Conservation (phyloP, 75 land plant genomes). For the Cryptomeria japonica region DNA sequence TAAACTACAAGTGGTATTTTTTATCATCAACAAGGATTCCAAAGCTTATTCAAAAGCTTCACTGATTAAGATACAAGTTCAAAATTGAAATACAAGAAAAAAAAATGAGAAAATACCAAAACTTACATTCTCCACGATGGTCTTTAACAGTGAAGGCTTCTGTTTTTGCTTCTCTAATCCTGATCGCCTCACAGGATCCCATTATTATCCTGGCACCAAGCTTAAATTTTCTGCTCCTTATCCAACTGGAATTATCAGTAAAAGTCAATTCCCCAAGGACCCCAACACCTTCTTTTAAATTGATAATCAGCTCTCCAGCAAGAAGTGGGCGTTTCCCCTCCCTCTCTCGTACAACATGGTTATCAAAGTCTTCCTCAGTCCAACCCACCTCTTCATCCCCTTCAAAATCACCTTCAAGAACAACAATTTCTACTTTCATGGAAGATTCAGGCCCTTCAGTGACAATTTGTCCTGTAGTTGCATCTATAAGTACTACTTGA, state of each 20-base stretch:
- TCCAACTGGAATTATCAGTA: constrained; percentile 90
- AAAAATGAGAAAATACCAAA: constrained; percentile 5
- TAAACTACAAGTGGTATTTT: not conserved
- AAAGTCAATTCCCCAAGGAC: constrained; percentile 55
- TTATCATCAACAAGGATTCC: not conserved
- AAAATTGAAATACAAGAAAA: not conserved
- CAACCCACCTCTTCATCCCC: constrained; percentile 57
- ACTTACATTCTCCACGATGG: constrained; percentile 89
- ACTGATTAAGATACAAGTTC: not conserved
- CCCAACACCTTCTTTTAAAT: constrained; percentile 57
- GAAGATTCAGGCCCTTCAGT: constrained; percentile 43
- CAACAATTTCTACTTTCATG: constrained; percentile 68
- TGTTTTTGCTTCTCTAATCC: constrained; percentile 65
- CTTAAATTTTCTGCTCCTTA: constrained; percentile 74
- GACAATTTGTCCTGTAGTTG: constrained; percentile 43
- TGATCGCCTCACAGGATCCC: constrained; percentile 31
- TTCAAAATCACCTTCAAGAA: constrained; percentile 82
- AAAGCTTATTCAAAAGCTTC: not conserved
- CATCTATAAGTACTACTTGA: constrained; percentile 52
- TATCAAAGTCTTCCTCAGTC: constrained; percentile 57
- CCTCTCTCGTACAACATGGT: constrained; percentile 67
- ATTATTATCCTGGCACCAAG: constrained; percentile 59
- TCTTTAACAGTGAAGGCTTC: constrained; percentile 76
- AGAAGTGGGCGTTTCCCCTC: constrained; percentile 66
- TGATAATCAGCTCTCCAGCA: constrained; percentile 49